A percentile compares a stretch with the other conserved stretches of the same genome.
phyloP scores from a whole-genome alignment of 768 basidiomycete genomes.

The Royoungia palumana region DNA sequence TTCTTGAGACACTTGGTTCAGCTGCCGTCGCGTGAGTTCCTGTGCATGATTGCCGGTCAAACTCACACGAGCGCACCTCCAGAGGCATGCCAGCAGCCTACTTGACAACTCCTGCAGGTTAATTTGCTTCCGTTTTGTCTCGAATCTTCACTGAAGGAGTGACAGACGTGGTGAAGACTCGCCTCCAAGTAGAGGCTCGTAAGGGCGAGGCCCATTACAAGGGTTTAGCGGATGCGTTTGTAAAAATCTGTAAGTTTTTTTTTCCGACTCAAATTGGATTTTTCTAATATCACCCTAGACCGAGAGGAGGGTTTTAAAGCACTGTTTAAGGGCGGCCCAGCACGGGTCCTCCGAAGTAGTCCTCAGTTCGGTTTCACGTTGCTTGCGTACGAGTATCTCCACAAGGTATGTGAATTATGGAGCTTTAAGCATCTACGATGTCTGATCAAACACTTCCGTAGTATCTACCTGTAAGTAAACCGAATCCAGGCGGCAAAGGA shows the following conservation, averaged over 20 bases:
- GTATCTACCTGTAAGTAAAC: constrained; percentile 32
- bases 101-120: constrained; percentile 87
- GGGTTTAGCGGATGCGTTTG: constrained; percentile 84
- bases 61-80: constrained; percentile 28
- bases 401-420: constrained; percentile 45
- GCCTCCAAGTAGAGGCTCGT: constrained; percentile 88
- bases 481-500: neutral
- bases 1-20: constrained; percentile 81
- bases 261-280: constrained; percentile 8
- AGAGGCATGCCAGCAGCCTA: constrained; percentile 99
- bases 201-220: constrained; percentile 91
- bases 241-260: constrained; percentile 72
- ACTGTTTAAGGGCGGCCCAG: constrained; percentile 88
- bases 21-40: constrained; percentile 76
- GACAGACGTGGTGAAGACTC: constrained; percentile 94
- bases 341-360: constrained; percentile 83
- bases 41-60: constrained; percentile 12
- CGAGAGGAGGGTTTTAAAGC: constrained; percentile 87
- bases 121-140: constrained; percentile 18
- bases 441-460: constrained; percentile 10
- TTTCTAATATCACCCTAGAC: constrained; percentile 41
- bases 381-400: constrained; percentile 73
- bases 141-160: constrained; percentile 12
- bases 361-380: constrained; percentile 94
- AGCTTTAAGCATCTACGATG: neutral